Conservation (phyloP, 2,329 filamentous ascomycete species). For the Talaromyces sp. region DNA sequence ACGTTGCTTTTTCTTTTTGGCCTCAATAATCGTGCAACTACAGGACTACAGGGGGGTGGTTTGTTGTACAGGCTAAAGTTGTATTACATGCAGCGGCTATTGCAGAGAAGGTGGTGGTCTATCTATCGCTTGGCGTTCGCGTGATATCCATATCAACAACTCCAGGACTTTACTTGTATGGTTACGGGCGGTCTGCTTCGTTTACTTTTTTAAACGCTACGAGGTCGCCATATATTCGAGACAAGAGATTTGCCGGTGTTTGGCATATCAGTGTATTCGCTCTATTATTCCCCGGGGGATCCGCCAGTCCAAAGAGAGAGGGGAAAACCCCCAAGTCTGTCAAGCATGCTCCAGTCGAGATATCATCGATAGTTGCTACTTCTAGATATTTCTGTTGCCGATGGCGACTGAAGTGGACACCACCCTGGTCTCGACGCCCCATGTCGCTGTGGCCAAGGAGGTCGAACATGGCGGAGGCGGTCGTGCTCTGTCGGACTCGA, state of each 20-base stretch:
- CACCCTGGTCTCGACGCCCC: constrained; percentile 18
- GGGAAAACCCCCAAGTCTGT: neutral
- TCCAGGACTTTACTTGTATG: neutral
- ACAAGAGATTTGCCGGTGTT: neutral
- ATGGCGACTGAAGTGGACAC: constrained; percentile 27
- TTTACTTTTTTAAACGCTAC: neutral
- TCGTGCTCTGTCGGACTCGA: constrained; percentile 11
- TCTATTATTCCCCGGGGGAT: neutral
- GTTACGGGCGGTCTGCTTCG: neutral
- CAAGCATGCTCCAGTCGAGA: constrained; percentile 3
- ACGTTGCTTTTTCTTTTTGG: neutral
- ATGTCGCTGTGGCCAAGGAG: constrained; percentile 17
- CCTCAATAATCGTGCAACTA: neutral
- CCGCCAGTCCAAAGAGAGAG: neutral
- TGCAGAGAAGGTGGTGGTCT: neutral
- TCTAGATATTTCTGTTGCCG: constrained; percentile 17
- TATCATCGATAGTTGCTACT: constrained; percentile 29
- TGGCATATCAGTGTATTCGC: neutral
- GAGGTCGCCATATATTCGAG: neutral
- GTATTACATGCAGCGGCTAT: neutral
- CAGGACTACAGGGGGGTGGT: neutral
- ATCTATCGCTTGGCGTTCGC: neutral
- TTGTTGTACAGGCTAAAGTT: neutral
- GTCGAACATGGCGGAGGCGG: neutral
- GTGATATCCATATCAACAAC: neutral